Percentiles rank a stretch among this genome's conserved stretches.
Evolutionary conservation across 2,329 filamentous ascomycete species (phyloP).

Genomic region (Colletotrichum karsti): DNA sequence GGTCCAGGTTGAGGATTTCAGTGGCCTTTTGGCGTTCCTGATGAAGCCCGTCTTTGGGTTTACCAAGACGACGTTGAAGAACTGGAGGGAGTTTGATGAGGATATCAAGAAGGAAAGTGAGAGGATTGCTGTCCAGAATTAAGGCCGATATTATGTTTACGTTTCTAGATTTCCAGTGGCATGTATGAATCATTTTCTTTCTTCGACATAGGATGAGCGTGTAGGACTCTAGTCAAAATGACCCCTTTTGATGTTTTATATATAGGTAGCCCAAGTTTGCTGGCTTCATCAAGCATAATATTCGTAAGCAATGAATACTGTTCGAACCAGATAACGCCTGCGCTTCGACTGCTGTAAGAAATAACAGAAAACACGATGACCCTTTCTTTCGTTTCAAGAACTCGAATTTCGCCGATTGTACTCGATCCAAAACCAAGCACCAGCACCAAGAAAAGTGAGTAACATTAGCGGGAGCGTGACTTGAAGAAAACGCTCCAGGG

Average conservation of each 20-base stretch:
- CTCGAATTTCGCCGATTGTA: not conserved
- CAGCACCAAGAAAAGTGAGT: not conserved
- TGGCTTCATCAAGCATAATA: no score
- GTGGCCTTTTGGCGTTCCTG: not conserved
- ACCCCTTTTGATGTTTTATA: no score
- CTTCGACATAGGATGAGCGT: no score
- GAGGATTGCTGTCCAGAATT: not conserved
- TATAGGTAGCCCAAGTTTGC: no score
- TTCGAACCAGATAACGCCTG: no score
- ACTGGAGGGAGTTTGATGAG: not conserved
- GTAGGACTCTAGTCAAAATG: no score
- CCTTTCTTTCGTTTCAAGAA: not conserved
- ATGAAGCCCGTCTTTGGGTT: not conserved
- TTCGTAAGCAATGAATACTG: no score
- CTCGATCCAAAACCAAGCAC: slow-evolving; percentile 4
- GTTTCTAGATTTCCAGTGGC: no score
- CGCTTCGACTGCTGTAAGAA: no score
- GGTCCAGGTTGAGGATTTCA: not conserved
- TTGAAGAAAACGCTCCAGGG: not conserved
- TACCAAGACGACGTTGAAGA: not conserved
- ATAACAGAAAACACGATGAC: no score
- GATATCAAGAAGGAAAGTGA: not conserved
- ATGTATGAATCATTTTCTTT: no score
- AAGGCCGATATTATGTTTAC: no score
- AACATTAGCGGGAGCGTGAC: slow-evolving; percentile 13